These are phyloP conservation scores for Suillus tomentosus DNA, from an alignment of 768 basidiomycete species.

Conservation along the genomic window DNA sequence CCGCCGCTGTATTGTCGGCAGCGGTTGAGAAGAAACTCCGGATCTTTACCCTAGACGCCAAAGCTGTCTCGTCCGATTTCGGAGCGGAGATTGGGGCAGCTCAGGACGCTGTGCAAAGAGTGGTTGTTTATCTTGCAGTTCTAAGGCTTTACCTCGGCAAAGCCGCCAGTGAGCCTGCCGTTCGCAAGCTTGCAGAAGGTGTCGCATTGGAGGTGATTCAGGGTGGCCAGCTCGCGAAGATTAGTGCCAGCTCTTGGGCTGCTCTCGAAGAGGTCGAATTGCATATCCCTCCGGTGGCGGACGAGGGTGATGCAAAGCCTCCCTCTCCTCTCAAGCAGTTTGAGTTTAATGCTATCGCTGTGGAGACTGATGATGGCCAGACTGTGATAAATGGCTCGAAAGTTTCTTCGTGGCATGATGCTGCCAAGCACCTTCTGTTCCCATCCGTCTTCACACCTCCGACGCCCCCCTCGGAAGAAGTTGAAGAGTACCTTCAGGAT, in stretches of 20 bases:
- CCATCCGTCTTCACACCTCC: slow-evolving; percentile 72
- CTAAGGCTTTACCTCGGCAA: slow-evolving; percentile 79
- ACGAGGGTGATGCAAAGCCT: slow-evolving; percentile 23
- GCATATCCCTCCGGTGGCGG: slow-evolving; percentile 25
- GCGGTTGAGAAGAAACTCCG: slow-evolving; percentile 55
- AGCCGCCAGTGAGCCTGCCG: slow-evolving; percentile 52
- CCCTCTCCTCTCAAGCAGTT: slow-evolving; percentile 52
- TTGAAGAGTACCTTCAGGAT: slow-evolving; percentile 54
- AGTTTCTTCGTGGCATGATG: slow-evolving; percentile 77
- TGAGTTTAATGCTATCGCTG: slow-evolving; percentile 73
- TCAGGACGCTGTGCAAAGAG: slow-evolving; percentile 49
- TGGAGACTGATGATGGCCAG: slow-evolving; percentile 60
- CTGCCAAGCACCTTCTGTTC: slow-evolving; percentile 88
- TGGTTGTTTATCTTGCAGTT: slow-evolving; percentile 78
- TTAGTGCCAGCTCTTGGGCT: slow-evolving; percentile 66
- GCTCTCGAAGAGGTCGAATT: slow-evolving; percentile 60
- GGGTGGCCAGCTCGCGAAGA: slow-evolving; percentile 46
- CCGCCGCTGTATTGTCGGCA: slow-evolving; percentile 46
- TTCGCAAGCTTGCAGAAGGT: slow-evolving; percentile 52
- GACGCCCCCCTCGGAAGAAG: slow-evolving; percentile 30
- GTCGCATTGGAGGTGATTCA: slow-evolving; percentile 48
- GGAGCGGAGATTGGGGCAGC: slow-evolving; percentile 31
- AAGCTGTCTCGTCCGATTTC: slow-evolving; percentile 48
- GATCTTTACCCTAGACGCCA: slow-evolving; percentile 62
- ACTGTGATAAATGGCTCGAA: slow-evolving; percentile 61